These are phyloP conservation scores for Colletotrichum sp. DNA, from an alignment of 2,329 filamentous ascomycete species.

Conservation along the genomic window DNA sequence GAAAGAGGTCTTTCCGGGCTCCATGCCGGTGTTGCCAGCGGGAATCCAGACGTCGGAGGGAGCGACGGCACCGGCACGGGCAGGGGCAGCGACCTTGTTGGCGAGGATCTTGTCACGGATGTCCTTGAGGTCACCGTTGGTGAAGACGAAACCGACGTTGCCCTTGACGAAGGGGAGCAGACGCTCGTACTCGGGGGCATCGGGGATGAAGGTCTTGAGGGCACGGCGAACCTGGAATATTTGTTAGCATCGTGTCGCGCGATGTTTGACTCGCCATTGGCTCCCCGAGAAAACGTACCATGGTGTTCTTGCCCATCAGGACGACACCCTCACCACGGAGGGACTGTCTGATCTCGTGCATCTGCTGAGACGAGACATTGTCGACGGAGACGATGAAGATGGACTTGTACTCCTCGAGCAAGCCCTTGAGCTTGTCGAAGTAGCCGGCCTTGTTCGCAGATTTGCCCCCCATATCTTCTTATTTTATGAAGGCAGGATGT, in stretches of 20 bases:
- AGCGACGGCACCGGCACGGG: slow-evolving; percentile 96
- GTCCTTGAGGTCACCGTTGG: slow-evolving; percentile 92
- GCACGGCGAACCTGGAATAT: slow-evolving; percentile 82
- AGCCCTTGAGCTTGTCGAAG: slow-evolving; percentile 99
- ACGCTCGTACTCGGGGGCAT: slow-evolving; percentile 97
- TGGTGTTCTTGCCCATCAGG: slow-evolving; percentile 99
- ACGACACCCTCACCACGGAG: slow-evolving; percentile 93
- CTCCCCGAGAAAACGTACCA: slow-evolving; percentile 64
- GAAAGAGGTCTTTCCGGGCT: slow-evolving; percentile 99
- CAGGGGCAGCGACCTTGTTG: slow-evolving; percentile 98
- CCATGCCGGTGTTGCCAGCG: slow-evolving; percentile 99
- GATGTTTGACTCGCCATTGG: neutral
- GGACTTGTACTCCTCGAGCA: slow-evolving; percentile 95
- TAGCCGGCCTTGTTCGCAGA: slow-evolving; percentile 91
- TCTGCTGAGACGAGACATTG: slow-evolving; percentile 99
- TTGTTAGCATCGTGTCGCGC: neutral
- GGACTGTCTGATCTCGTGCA: slow-evolving; percentile 98
- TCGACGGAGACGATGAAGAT: slow-evolving; percentile 98
- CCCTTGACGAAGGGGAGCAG: slow-evolving; percentile 95
- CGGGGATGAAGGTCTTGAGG: slow-evolving; percentile 89
- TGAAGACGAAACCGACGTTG: slow-evolving; percentile 99
- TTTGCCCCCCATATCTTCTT: slow-evolving; percentile 99
- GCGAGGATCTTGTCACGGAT: slow-evolving; percentile 91
- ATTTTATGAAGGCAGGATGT: slow-evolving; percentile 88
- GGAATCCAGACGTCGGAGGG: slow-evolving; percentile 93